A percentile compares a stretch with the other conserved stretches of the same genome.
These are phyloP conservation scores for Mytilinidion resinicola DNA, from an alignment of 495 filamentous ascomycete genomes.

Conservation along the genomic window DNA sequence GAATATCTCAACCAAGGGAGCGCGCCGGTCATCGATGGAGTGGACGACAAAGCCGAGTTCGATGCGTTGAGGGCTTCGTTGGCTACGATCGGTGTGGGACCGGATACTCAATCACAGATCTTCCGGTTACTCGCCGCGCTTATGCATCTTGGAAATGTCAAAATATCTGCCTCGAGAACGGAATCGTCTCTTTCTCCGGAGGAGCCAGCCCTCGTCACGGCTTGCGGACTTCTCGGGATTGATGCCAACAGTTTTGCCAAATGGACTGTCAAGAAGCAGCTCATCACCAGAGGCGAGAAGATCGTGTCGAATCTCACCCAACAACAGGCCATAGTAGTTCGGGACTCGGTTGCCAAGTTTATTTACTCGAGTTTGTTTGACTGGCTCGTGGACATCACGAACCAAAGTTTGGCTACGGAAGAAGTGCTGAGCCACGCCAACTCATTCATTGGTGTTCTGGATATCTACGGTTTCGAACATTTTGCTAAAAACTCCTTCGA, in stretches of 20 bases:
- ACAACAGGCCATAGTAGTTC: slow-evolving; percentile 87
- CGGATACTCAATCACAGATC: slow-evolving; percentile 69
- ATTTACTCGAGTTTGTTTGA: slow-evolving; percentile 98
- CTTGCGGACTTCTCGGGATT: slow-evolving; percentile 84
- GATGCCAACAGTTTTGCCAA: slow-evolving; percentile 83
- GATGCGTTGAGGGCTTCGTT: slow-evolving; percentile 79
- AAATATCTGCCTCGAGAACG: slow-evolving; percentile 82
- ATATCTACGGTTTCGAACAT: slow-evolving; percentile 99
- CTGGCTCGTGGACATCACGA: slow-evolving; percentile 96
- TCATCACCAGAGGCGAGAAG: slow-evolving; percentile 94
- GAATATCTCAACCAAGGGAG: slow-evolving; percentile 96
- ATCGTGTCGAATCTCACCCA: slow-evolving; percentile 94
- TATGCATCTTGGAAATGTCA: slow-evolving; percentile 91
- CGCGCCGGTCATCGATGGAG: slow-evolving; percentile 80
- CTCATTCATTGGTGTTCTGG: slow-evolving; percentile 97
- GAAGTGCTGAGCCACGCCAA: slow-evolving; percentile 72
- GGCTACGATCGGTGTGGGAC: slow-evolving; percentile 76
- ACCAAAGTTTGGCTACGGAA: slow-evolving; percentile 80
- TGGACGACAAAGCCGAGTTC: slow-evolving; percentile 95
- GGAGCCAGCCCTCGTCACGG: slow-evolving; percentile 74
- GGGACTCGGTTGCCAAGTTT: slow-evolving; percentile 97
- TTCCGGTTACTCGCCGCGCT: slow-evolving; percentile 89
- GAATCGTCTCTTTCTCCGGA: slow-evolving; percentile 76
- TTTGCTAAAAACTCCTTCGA: slow-evolving; percentile 99
- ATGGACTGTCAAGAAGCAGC: slow-evolving; percentile 99